Conservation (phyloP, 1,284 basidiomycete species). For the Volvariella surrecta region DNA sequence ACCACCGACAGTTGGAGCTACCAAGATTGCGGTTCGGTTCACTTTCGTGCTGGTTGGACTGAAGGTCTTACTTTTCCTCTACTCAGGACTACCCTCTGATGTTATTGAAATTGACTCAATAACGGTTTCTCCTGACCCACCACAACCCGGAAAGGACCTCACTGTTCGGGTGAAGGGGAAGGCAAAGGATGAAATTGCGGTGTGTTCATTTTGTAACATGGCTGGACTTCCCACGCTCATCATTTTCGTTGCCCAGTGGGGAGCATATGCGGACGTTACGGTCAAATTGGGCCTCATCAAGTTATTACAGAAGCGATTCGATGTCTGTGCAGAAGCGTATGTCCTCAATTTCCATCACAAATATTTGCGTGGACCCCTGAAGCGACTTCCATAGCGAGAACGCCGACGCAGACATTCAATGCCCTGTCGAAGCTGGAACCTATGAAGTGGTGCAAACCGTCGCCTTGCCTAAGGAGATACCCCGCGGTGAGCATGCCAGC, state of each 20-base stretch:
- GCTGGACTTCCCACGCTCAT: slow-evolving; percentile 3
- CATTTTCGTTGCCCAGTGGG: slow-evolving; percentile 46
- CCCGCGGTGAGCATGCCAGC: slow-evolving; percentile 69
- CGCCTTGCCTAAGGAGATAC: slow-evolving; percentile 82
- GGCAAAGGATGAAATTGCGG: slow-evolving; percentile 57
- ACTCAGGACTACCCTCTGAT: slow-evolving; percentile 38
- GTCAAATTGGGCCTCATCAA: slow-evolving; percentile 90
- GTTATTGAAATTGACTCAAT: slow-evolving; percentile 59
- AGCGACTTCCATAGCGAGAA: slow-evolving; percentile 36
- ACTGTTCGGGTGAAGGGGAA: slow-evolving; percentile 70
- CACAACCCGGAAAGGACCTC: slow-evolving; percentile 73
- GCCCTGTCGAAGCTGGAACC: slow-evolving; percentile 66
- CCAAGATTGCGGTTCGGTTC: slow-evolving; percentile 46
- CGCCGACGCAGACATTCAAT: slow-evolving; percentile 65
- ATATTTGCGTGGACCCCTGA: slow-evolving; percentile 7
- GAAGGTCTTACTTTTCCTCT: slow-evolving; percentile 5
- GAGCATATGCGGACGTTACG: slow-evolving; percentile 80
- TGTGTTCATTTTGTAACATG: slow-evolving; percentile 21
- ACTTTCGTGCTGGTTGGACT: neutral
- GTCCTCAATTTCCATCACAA: slow-evolving; percentile 28
- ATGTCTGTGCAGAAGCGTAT: slow-evolving; percentile 90
- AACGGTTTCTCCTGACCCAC: slow-evolving; percentile 71
- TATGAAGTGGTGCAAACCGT: slow-evolving; percentile 77
- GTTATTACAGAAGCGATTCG: slow-evolving; percentile 73
- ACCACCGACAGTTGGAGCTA: slow-evolving; percentile 43